Percentiles rank a stretch among this genome's conserved stretches.
Evolutionary conservation across 371 early-diverging fungal genomes (phyloP).

Genomic region (Haplosporangium sp.): DNA sequence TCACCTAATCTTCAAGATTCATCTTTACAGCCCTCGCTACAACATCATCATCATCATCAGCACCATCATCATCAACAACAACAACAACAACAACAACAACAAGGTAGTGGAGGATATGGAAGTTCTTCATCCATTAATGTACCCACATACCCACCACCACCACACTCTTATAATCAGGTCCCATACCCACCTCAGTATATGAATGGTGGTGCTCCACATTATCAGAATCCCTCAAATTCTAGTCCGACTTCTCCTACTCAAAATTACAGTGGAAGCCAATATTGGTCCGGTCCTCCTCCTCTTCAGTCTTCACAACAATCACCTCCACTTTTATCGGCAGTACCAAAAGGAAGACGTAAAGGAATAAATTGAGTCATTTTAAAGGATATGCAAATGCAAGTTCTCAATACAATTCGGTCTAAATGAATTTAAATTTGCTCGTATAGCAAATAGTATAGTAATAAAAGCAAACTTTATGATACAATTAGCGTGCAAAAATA

Average conservation of each 20-base stretch:
- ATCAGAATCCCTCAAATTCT: conserved; percentile 17
- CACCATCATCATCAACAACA: conserved; percentile 22
- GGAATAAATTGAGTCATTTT: neutral
- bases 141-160: conserved; percentile 33
- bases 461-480: too few relatives aligned
- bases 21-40: conserved; percentile 20
- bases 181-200: conserved; percentile 34
- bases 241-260: neutral
- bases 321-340: conserved; percentile 8
- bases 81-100: conserved; percentile 16
- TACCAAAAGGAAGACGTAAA: conserved; percentile 13
- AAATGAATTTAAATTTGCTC: too few relatives aligned
- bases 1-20: neutral
- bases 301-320: conserved; percentile 11
- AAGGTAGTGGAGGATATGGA: conserved; percentile 24
- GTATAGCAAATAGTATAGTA: too few relatives aligned
- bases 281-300: conserved; percentile 30
- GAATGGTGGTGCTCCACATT: conserved; percentile 11
- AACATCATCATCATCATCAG: conserved; percentile 12
- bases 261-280: conserved; percentile 23
- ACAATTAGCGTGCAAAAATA: too few relatives aligned
- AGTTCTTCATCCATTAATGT: conserved; percentile 39
- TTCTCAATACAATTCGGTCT: too few relatives aligned
- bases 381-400: too few relatives aligned
- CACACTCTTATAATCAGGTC: conserved; percentile 34